These are phyloP conservation scores for Bipolaris zeicola DNA, from an alignment of 2,329 filamentous ascomycete species.

Conservation along the genomic window DNA sequence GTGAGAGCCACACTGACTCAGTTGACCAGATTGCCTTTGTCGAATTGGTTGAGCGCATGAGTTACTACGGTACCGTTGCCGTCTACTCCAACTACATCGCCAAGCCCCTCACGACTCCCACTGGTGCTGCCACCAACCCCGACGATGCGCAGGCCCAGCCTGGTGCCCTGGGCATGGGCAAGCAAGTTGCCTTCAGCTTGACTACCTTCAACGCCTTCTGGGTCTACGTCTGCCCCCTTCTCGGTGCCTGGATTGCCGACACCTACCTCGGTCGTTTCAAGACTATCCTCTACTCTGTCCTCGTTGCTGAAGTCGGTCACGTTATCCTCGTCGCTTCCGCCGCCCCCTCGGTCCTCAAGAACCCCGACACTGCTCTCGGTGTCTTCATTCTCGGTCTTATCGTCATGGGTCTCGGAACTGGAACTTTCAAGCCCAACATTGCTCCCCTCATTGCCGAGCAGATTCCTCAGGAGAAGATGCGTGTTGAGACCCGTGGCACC, in stretches of 20 bases:
- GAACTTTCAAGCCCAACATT: slow-evolving; percentile 72
- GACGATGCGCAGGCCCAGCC: slow-evolving; percentile 43
- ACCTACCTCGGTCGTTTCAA: slow-evolving; percentile 66
- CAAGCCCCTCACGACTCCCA: slow-evolving; percentile 33
- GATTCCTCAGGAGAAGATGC: slow-evolving; percentile 62
- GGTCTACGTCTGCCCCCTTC: slow-evolving; percentile 63
- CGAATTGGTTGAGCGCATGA: slow-evolving; percentile 48
- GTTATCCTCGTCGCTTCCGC: slow-evolving; percentile 62
- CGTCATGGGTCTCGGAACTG: slow-evolving; percentile 69
- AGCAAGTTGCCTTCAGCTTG: slow-evolving; percentile 59
- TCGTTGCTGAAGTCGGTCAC: slow-evolving; percentile 64
- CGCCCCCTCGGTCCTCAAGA: slow-evolving; percentile 57
- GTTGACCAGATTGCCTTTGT: slow-evolving; percentile 43
- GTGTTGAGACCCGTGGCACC: slow-evolving; percentile 52
- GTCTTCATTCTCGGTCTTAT: slow-evolving; percentile 64
- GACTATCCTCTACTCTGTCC: slow-evolving; percentile 62
- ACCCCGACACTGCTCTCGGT: slow-evolving; percentile 57
- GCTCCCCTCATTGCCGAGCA: slow-evolving; percentile 66
- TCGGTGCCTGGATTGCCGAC: slow-evolving; percentile 65
- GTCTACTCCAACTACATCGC: slow-evolving; percentile 50
- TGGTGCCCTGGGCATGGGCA: slow-evolving; percentile 61
- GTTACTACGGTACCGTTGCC: slow-evolving; percentile 46
- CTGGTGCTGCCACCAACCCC: slow-evolving; percentile 40
- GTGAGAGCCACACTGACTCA: slow-evolving; percentile 3
- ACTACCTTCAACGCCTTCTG: slow-evolving; percentile 62